Conservation (phyloP, 2,329 filamentous ascomycete genomes). For the Aspergillus sp. region DNA sequence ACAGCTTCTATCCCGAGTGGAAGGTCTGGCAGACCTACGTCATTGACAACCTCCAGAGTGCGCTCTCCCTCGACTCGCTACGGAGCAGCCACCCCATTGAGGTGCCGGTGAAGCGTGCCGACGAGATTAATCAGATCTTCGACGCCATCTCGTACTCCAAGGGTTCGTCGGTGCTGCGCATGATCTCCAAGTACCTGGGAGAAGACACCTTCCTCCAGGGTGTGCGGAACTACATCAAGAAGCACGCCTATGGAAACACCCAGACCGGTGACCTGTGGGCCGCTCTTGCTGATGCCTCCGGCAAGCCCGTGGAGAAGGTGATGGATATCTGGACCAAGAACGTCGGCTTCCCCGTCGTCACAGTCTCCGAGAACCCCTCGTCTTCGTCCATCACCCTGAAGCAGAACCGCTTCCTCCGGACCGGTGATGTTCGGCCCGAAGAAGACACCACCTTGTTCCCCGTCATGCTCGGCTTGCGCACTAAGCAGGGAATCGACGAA, state of each 20-base stretch:
- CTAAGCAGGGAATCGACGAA: conserved; percentile 79
- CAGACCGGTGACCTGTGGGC: conserved; percentile 88
- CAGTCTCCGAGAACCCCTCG: conserved; percentile 72
- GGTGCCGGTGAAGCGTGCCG: conserved; percentile 89
- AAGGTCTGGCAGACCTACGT: conserved; percentile 97
- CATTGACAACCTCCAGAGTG: conserved; percentile 85
- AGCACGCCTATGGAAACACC: conserved; percentile 95
- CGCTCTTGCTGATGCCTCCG: conserved; percentile 81
- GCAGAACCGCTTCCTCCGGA: conserved; percentile 92
- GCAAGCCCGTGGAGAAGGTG: conserved; percentile 83
- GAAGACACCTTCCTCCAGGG: conserved; percentile 93
- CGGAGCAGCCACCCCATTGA: conserved; percentile 96
- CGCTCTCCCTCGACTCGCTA: conserved; percentile 82
- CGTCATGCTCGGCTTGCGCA: conserved; percentile 82
- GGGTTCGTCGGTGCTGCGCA: conserved; percentile 90
- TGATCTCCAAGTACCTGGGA: conserved; percentile 94
- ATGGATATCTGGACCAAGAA: conserved; percentile 98
- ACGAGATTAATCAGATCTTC: conserved; percentile 98
- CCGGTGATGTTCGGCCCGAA: conserved; percentile 88
- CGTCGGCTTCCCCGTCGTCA: conserved; percentile 87
- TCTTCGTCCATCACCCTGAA: conserved; percentile 77
- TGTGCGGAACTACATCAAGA: conserved; percentile 86
- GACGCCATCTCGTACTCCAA: conserved; percentile 98
- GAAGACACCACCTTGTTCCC: conserved; percentile 88
- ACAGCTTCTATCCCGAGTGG: conserved; percentile 96